Evolutionary conservation across 805 yeast genomes (phyloP), one percentile per base, ranked within the genome.

Genomic region (Sporopachydermia lactativora): DNA sequence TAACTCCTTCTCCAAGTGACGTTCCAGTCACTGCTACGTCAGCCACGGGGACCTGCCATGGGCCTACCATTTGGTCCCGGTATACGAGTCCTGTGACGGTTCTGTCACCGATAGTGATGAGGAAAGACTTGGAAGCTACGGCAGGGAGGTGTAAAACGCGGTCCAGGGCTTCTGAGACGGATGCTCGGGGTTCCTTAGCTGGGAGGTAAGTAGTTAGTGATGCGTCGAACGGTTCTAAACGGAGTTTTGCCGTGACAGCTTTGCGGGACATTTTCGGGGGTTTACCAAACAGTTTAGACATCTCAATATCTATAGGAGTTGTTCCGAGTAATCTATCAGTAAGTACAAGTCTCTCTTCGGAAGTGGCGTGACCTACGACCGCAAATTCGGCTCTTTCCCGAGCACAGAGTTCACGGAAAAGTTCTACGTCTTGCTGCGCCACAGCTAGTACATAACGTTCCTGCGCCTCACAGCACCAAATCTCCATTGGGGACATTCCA

Each of bases 391-490:
- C 94, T 62, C 97, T 79, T 68, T 92, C 99, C 61, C 98, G 81
- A 52, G 73, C 74, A 69, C 97, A 92, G 42, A 92, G 79, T 42
- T 69, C 72, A 54, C 75, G 73, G 63, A 92, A 92, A 16, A 66
- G 50, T 4, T 73, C 73, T 44, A 89, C 62, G 56, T 86, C 82
- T 45, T 75, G 77, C 41, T 83, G 83, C 13, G 85, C 71, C 46
- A 92, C 94, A 49, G 95, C 97, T 52, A 92, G 62, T 17, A 92
- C 99, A 53, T 88, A 92, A 61, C 99, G 78, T 62, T 92, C 99
- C 65, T 92, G 99, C 2, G 97, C 92, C 64, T 92, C 98, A 53
- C 94, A 89, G 73, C 99, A 92, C 99, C 99, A 92, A 48, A 92
- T 85, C 66, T 92, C 98, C 95, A 92, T 84, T 42, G 99, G 97